Conservation (phyloP, 345 rosid genomes). For the Cardiospermum halicacabum region DNA sequence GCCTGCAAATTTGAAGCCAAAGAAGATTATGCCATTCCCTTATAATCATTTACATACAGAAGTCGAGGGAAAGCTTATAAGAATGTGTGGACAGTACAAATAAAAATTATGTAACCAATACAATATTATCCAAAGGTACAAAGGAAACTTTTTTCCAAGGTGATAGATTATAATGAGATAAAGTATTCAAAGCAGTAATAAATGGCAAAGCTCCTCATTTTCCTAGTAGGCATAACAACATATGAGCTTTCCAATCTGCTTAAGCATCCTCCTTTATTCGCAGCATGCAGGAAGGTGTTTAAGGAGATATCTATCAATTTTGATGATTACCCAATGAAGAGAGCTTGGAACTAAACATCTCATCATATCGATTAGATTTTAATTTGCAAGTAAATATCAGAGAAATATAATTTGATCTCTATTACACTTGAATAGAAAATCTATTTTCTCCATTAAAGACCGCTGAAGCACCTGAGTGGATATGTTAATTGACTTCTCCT, state of each 20-base stretch:
- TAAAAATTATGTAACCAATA: background rate
- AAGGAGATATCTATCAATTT: background rate
- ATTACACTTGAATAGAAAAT: background rate
- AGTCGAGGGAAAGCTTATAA: background rate
- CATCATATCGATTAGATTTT: background rate
- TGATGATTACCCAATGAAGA: background rate
- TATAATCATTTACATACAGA: no score
- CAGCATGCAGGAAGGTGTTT: background rate
- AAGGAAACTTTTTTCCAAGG: background rate
- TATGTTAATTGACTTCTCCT: background rate
- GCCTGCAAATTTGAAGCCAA: constrained; percentile 47
- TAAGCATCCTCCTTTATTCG: background rate
- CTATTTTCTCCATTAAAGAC: background rate
- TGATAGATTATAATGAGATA: background rate
- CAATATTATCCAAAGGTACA: background rate
- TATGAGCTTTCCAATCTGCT: background rate
- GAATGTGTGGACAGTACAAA: background rate
- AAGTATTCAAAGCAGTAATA: background rate
- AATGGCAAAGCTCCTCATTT: background rate
- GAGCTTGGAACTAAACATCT: background rate
- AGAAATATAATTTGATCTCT: background rate
- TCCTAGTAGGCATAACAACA: background rate
- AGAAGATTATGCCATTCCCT: constrained; percentile 2
- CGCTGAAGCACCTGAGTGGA: background rate
- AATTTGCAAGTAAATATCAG: background rate